phyloP scores from a whole-genome alignment of 1,139 yeast genomes.

The Candida sanyaensis region DNA sequence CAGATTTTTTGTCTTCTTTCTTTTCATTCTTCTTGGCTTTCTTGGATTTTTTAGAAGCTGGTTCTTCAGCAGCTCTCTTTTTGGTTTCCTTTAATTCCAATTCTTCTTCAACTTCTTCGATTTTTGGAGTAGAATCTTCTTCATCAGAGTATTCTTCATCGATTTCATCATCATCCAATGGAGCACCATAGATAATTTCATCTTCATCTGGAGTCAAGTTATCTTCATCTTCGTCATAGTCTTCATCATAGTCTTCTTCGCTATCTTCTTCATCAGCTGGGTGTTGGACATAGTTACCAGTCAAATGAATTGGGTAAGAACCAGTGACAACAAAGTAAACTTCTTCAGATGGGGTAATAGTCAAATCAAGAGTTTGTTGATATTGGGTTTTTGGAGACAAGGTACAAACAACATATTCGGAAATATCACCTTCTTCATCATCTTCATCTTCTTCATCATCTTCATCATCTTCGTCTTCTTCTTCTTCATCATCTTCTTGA shows the following conservation, averaged over 20 bases:
- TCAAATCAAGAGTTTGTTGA: constrained; percentile 90
- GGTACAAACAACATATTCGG: constrained; percentile 85
- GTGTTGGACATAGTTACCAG: constrained; percentile 95
- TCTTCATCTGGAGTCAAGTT: constrained; percentile 94
- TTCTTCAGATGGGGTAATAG: constrained; percentile 92
- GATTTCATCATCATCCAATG: constrained; percentile 60
- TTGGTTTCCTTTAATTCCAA: constrained; percentile 32
- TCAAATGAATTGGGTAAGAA: constrained; percentile 86
- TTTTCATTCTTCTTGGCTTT: constrained; percentile 40
- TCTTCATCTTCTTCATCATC: constrained; percentile 61
- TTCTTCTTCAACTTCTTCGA: constrained; percentile 42
- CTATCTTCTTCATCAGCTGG: constrained; percentile 78
- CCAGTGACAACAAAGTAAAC: constrained; percentile 94
- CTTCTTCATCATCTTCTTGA: constrained; percentile 43
- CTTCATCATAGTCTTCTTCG: constrained; percentile 50
- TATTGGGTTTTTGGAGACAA: constrained; percentile 79
- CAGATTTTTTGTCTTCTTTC: constrained; percentile 58
- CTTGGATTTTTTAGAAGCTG: constrained; percentile 36
- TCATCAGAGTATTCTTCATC: constrained; percentile 59
- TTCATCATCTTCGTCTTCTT: constrained; percentile 55
- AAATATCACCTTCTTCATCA: constrained; percentile 57
- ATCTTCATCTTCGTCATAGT: constrained; percentile 69
- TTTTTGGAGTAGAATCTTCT: constrained; percentile 17
- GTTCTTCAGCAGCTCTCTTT: constrained; percentile 32
- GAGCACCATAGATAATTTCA: constrained; percentile 60